Percentiles rank a stretch among this genome's conserved stretches.
Evolutionary conservation across 768 basidiomycete species (phyloP).

Genomic region (Amanita molliuscula): DNA sequence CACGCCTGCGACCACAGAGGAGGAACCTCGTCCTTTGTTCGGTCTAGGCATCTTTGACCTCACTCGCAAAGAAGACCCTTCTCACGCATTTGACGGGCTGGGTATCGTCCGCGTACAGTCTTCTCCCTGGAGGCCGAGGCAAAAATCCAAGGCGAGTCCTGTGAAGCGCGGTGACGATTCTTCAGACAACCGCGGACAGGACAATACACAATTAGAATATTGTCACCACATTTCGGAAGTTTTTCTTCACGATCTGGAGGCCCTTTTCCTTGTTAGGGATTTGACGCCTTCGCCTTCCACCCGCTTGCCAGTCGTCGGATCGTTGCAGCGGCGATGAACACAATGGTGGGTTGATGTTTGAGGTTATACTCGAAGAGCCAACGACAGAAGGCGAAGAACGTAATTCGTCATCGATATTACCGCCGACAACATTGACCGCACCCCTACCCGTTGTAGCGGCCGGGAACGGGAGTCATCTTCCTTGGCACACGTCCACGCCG

Average conservation of each 20-base stretch:
- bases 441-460: too few relatives aligned
- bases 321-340: too few relatives aligned
- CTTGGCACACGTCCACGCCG: neutral
- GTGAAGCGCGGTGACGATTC: neutral
- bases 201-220: neutral
- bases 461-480: neutral
- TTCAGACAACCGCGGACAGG: neutral
- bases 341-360: neutral
- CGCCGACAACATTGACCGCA: too few relatives aligned
- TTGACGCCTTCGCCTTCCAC: too few relatives aligned
- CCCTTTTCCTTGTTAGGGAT: neutral
- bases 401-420: too few relatives aligned
- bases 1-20: neutral
- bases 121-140: neutral
- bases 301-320: too few relatives aligned
- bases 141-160: neutral
- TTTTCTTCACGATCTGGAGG: constrained; percentile 1
- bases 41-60: neutral
- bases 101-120: constrained; percentile 4
- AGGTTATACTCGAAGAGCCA: neutral
- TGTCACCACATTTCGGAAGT: neutral
- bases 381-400: neutral
- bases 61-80: neutral
- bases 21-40: neutral
- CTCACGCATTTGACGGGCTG: neutral